Base-by-base conservation (phyloP, 768 basidiomycete genomes). In the Mycena chlorophos region DNA sequence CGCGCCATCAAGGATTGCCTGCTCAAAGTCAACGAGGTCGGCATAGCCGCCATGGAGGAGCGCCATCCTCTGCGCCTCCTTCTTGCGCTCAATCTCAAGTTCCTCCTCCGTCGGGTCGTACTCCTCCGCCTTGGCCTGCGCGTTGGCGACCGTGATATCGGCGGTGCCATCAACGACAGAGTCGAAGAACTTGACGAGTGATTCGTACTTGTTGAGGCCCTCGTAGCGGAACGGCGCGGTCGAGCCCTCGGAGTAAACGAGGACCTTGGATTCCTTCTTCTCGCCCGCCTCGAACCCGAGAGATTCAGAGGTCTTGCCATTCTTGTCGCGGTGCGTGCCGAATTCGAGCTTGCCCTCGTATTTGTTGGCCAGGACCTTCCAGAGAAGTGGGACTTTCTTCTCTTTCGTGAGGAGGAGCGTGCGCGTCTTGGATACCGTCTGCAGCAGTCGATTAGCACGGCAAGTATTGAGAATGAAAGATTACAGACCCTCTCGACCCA, bases 361-460 rank as follows among this genome's bases (percentile, higher is more conserved):
- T 60, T 84, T 88, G 66, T 90, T 89, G 22, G 80, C 83, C 25
- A 94, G 79, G 20, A 88, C 85, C 62, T 87, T 82, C 91, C 91
- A 94, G 37, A 93, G 75, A 12, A 93, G 71, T 1, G 91, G 92
- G 42, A 83, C 82, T 63, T 83, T 84, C 62, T 85, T 87, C 56
- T 87, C 86, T 68, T 91, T 86, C 65, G 87, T 89, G 53, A 89
- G 70, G 14, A 91, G 79, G 6, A 94, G 74, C 3, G 84, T 83
- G 17, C 86, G 85, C 26, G 78, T 75, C 38, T 51, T 14, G 45
- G 16, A 5, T 12, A 38, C 28, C 54, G 17, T 27, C 20, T 39
- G 17, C 19, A 8, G 22, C 10, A n/a, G 10, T 20, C 23, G n/a
- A 42, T 46, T 22, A 46, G 8, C 23, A 25, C 13, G 45, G n/a